phyloP scores from a whole-genome alignment of 352 stramenopile species.

The Globisporangium cylindrosporum region DNA sequence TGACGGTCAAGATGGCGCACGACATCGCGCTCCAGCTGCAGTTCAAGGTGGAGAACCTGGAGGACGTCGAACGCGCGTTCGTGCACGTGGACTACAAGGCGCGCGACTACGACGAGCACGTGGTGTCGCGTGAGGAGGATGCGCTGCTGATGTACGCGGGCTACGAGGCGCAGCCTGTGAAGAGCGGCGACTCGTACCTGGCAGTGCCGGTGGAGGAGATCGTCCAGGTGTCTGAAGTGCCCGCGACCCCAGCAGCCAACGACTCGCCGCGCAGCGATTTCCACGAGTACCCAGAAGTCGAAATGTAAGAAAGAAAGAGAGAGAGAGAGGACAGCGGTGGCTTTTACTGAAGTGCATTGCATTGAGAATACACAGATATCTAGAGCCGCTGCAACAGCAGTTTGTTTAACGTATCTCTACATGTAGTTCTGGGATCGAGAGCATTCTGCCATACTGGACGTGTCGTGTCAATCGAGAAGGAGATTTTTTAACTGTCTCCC shows the following conservation, averaged over 20 bases:
- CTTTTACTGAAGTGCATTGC: too few relatives aligned
- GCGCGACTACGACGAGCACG: constrained; percentile 71
- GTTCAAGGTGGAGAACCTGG: constrained; percentile 90
- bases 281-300: constrained; percentile 9
- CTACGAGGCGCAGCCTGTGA: constrained; percentile 18
- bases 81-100: constrained; percentile 94
- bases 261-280: constrained; percentile 12
- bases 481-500: too few relatives aligned
- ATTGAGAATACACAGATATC: too few relatives aligned
- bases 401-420: too few relatives aligned
- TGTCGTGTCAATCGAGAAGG: too few relatives aligned
- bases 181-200: constrained; percentile 19
- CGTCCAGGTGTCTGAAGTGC: background rate
- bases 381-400: too few relatives aligned
- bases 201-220: constrained; percentile 14
- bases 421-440: too few relatives aligned
- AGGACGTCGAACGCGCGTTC: constrained; percentile 93
- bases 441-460: too few relatives aligned
- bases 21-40: constrained; percentile 94
- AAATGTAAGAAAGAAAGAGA: too few relatives aligned
- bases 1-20: constrained; percentile 89
- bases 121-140: constrained; percentile 52
- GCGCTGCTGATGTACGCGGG: constrained; percentile 47
- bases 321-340: too few relatives aligned
- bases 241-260: background rate